A percentile compares a stretch with the other conserved stretches of the same genome.
These are phyloP conservation scores for Barnettozyma populi DNA, from an alignment of 805 yeast genomes.

Conservation along the genomic window DNA sequence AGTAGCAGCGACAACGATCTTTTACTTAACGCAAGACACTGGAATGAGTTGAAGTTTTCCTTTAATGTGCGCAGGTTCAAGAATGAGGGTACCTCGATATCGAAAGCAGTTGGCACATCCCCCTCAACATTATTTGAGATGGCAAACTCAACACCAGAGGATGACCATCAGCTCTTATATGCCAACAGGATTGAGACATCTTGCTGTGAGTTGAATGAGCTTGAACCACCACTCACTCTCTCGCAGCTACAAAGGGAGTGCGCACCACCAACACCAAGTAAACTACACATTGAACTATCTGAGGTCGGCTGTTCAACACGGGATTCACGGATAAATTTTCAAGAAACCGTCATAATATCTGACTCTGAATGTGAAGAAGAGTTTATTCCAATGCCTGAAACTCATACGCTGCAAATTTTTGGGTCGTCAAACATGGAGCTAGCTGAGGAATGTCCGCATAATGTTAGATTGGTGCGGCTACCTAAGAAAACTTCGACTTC, in stretches of 20 bases:
- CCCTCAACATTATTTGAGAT: neutral
- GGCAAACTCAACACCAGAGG: neutral
- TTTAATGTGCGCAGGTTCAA: neutral
- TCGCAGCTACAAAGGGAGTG: slow-evolving; percentile 4
- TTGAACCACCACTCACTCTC: slow-evolving; percentile 7
- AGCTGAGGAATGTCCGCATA: neutral
- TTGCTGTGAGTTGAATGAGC: neutral
- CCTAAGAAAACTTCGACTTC: neutral
- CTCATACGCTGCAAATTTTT: neutral
- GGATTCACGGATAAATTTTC: too few relatives aligned
- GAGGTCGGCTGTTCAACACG: neutral
- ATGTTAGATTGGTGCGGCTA: slow-evolving; percentile 2
- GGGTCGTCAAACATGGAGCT: slow-evolving; percentile 1
- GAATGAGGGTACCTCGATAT: neutral
- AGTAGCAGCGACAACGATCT: neutral
- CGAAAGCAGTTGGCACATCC: neutral
- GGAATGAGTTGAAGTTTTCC: neutral
- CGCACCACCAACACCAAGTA: neutral
- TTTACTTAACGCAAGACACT: neutral
- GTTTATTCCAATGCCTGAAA: neutral
- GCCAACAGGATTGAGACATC: neutral
- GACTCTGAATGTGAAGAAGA: slow-evolving; percentile 5
- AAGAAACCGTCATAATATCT: neutral
- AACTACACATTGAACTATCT: neutral
- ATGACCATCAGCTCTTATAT: neutral